Percentiles rank a stretch among this genome's conserved stretches.
phyloP scores from a whole-genome alignment of 148 eudicot genomes.

The Diospyros kaki region DNA sequence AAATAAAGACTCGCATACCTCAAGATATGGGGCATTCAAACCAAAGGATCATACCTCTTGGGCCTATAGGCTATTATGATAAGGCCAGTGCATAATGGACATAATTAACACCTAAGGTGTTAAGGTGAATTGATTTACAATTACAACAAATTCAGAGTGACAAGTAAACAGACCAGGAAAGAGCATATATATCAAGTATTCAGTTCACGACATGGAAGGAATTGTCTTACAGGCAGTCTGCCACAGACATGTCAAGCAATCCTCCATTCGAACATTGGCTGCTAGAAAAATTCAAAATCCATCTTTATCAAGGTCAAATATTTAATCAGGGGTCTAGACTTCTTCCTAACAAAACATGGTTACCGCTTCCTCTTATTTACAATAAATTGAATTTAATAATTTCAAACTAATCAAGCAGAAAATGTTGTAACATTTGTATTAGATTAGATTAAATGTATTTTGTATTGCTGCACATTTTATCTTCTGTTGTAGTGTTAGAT shows the following conservation, averaged over 20 bases:
- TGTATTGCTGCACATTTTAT: too few relatives aligned
- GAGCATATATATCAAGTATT: neutral
- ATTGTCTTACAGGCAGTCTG: neutral
- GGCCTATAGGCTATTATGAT: too few relatives aligned
- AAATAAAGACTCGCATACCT: too few relatives aligned
- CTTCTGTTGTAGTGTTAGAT: too few relatives aligned
- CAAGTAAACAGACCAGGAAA: neutral
- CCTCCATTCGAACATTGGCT: neutral
- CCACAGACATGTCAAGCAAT: neutral
- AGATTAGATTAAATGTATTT: too few relatives aligned
- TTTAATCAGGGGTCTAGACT: neutral
- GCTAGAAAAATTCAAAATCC: constrained; percentile 2
- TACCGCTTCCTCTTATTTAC: neutral
- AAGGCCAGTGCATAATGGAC: too few relatives aligned
- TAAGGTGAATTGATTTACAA: neutral
- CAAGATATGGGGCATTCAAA: too few relatives aligned
- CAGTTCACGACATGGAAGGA: neutral
- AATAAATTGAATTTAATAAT: too few relatives aligned
- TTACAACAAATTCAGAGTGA: neutral
- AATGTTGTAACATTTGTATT: too few relatives aligned
- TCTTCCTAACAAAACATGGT: neutral
- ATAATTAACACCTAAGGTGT: neutral
- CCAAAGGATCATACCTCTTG: too few relatives aligned
- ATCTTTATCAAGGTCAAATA: neutral
- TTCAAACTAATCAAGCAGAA: too few relatives aligned